These are phyloP conservation scores for Hanseniaspora vineae DNA, from an alignment of 805 yeast species.

Conservation along the genomic window DNA sequence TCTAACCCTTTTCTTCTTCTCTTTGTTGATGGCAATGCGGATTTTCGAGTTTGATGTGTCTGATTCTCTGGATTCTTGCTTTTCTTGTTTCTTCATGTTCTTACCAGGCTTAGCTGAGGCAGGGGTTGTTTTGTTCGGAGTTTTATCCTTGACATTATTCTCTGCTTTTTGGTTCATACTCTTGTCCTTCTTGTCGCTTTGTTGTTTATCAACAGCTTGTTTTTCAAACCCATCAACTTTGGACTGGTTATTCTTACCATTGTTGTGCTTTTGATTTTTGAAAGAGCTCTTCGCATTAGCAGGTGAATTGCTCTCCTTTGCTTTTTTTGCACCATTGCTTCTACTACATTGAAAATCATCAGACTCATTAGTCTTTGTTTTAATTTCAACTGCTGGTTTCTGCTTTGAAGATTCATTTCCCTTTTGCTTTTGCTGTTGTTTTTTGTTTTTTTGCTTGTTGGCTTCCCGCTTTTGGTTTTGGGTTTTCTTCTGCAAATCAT, in stretches of 20 bases:
- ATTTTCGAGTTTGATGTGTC: too few relatives aligned
- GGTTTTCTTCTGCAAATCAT: too few relatives aligned
- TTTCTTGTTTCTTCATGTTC: neutral
- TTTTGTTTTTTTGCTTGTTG: too few relatives aligned
- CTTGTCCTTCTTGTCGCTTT: neutral
- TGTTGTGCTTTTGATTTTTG: neutral
- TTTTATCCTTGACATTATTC: neutral
- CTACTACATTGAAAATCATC: too few relatives aligned
- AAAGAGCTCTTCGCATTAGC: too few relatives aligned
- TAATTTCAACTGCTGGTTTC: too few relatives aligned
- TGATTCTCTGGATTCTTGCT: neutral
- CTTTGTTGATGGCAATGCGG: neutral
- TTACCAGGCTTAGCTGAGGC: neutral
- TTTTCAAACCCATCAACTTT: neutral
- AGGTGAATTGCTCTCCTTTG: too few relatives aligned
- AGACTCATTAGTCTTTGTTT: too few relatives aligned
- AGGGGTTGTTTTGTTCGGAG: neutral
- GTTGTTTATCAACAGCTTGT: neutral
- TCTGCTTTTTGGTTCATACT: neutral
- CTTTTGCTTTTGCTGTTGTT: too few relatives aligned
- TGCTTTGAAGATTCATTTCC: too few relatives aligned
- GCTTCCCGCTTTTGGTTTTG: too few relatives aligned
- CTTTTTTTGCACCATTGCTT: neutral
- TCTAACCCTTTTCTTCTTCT: slow-evolving; percentile 5
- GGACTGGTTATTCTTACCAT: neutral